Evolutionary conservation across 192 early-diverging fungal genomes (phyloP).

Genomic region (Jimgerdemannia flammicorona): DNA sequence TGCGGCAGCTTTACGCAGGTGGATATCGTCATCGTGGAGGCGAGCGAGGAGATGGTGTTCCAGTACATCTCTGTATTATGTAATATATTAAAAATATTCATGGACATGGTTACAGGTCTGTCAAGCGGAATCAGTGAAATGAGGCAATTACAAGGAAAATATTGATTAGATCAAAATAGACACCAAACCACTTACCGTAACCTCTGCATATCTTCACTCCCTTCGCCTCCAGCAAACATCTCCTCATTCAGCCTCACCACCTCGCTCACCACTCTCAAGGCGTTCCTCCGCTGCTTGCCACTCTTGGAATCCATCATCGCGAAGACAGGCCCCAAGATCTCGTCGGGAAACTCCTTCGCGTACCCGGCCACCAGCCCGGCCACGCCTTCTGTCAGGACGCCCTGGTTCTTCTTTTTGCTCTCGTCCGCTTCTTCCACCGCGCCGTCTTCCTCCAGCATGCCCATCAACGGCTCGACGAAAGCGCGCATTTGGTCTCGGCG

Average conservation of each 20-base stretch:
- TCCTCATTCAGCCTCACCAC: neutral
- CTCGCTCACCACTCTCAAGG: neutral
- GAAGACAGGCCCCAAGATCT: neutral
- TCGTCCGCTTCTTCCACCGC: neutral
- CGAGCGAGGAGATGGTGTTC: neutral
- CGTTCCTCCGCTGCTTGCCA: neutral
- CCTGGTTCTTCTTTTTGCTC: neutral
- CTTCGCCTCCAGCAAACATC: neutral
- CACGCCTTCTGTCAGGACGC: neutral
- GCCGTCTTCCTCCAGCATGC: neutral
- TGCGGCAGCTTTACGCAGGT: neutral
- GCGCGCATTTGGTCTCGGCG: neutral
- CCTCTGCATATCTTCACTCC: neutral
- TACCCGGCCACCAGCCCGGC: neutral
- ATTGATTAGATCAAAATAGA: neutral
- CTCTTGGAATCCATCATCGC: neutral
- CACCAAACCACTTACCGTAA: neutral
- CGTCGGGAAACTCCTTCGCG: neutral
- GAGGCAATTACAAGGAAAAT: too few species aligned
- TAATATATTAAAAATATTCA: too few species aligned
- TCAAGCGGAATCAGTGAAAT: too few species aligned
- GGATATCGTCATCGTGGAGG: neutral
- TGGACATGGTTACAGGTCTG: too few species aligned
- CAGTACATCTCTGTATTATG: neutral
- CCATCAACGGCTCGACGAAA: neutral